These are phyloP conservation scores for Xerocomus spinulosus DNA, from an alignment of 768 basidiomycete species.

Conservation along the genomic window DNA sequence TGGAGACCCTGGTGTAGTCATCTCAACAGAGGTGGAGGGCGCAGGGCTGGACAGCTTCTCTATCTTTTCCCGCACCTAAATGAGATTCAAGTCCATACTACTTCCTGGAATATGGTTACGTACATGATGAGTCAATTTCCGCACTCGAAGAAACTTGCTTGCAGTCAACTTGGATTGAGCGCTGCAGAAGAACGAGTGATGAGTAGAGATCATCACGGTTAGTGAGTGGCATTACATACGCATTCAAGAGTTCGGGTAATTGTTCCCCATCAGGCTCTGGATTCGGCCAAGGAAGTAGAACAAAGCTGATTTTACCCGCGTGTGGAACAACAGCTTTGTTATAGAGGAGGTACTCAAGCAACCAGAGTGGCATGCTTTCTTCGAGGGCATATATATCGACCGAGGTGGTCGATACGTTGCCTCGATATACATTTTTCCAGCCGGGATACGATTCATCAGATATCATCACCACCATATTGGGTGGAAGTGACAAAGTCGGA, in stretches of 20 bases:
- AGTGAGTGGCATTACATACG: constrained; percentile 47
- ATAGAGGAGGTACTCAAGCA: constrained; percentile 78
- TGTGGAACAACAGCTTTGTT: constrained; percentile 53
- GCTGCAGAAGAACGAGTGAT: constrained; percentile 29
- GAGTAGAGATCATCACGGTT: not conserved
- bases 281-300: constrained; percentile 71
- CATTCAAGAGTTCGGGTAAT: constrained; percentile 79
- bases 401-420: constrained; percentile 55
- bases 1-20: constrained; percentile 32
- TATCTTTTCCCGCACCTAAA: constrained; percentile 78
- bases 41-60: constrained; percentile 46
- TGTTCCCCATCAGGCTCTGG: constrained; percentile 54
- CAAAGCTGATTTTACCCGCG: constrained; percentile 80
- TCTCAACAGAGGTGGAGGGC: constrained; percentile 34
- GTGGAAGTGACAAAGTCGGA: constrained; percentile 58
- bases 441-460: constrained; percentile 75
- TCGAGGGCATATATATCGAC: constrained; percentile 58
- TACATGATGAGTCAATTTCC: constrained; percentile 82
- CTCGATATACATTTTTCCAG: constrained; percentile 75
- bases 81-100: constrained; percentile 1
- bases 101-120: constrained; percentile 28
- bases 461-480: constrained; percentile 64
- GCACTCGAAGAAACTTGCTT: constrained; percentile 75
- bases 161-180: constrained; percentile 86
- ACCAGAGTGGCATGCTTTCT: constrained; percentile 79